Base-by-base conservation (phyloP, 768 basidiomycete species). In the Dictyophora rubrovolvata region DNA sequence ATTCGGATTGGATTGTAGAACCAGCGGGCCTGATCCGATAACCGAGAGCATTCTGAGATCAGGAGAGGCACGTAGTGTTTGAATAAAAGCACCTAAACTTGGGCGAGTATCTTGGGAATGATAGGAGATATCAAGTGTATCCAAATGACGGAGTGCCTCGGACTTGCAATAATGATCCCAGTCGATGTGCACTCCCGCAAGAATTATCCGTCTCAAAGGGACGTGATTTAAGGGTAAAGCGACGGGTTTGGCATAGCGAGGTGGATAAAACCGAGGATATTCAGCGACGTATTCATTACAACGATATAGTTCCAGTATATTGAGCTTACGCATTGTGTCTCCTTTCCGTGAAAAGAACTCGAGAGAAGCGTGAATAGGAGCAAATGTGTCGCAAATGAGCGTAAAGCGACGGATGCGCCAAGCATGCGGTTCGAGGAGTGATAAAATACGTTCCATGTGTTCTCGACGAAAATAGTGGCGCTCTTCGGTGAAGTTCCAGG, bases 321-420 rank as follows among this genome's bases (percentile, higher is more conserved):
- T 77, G 47, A 83, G 75, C 20, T 65, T 64, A 7, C 67, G 62
- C 59, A 48, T 55, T 9, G 77, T 76, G 28, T 61, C 51, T 16
- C 67, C 64, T 34, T 56, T 4, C 8, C 75, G 74, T 14, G 63
- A 55, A 36, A 1, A 77, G 76, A 0, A 71, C 68, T 0, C 70
- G 69, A 71, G 10, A 84, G 73, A 63, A 83, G 81, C 9, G 74
- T 70, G 63, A 75, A 78, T 77, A 11, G 83, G 82, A 1, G 73
- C 71, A 81, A 83, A 85, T 4, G 80, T 84, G 62, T 84, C 83
- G 1, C 79, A 75, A 52, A 80, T 68, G n/a, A 84, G 70, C 52
- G 78, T 76, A 50, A 84, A 53, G 12, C 60, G 69, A 48, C 70
- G 69, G 80, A 82, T 84, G 53, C 80, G 75, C 20, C 63, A 51